phyloP scores from a whole-genome alignment of 306 rosid species.

The Cucurbita argyrosperma region DNA sequence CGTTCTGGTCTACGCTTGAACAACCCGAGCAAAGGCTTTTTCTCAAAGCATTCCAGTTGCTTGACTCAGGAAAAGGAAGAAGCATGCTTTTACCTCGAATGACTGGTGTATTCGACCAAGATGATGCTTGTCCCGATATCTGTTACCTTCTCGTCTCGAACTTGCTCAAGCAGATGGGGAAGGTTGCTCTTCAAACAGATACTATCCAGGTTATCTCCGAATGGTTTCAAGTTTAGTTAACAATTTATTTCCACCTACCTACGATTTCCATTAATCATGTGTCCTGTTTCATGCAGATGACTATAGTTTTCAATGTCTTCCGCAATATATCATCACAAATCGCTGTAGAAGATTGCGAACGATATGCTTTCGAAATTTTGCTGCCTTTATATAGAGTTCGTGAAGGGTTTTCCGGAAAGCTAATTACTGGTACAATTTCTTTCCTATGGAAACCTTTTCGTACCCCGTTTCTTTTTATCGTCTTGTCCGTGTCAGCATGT shows the following conservation, averaged over 20 bases:
- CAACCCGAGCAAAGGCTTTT: constrained; percentile 50
- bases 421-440: constrained; percentile 39
- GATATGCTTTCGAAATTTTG: constrained; percentile 40
- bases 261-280: neutral
- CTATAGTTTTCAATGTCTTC: constrained; percentile 52
- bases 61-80: constrained; percentile 60
- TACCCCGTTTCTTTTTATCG: neutral
- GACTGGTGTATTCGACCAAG: constrained; percentile 21
- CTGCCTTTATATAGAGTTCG: constrained; percentile 68
- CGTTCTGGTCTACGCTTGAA: constrained; percentile 61
- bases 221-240: neutral
- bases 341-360: constrained; percentile 34
- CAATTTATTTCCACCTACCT: neutral
- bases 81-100: constrained; percentile 29
- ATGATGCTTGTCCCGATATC: constrained; percentile 16
- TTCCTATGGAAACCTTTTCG: neutral
- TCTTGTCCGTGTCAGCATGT: neutral
- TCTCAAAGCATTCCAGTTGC: constrained; percentile 54
- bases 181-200: constrained; percentile 62
- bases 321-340: constrained; percentile 36
- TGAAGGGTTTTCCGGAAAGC: constrained; percentile 74
- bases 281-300: constrained; percentile 43
- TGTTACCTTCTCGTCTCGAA: constrained; percentile 35
- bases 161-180: constrained; percentile 68
- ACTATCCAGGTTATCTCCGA: constrained; percentile 46